Evolutionary conservation across 495 filamentous ascomycete genomes (phyloP).

Genomic region (Aspergillus steynii): DNA sequence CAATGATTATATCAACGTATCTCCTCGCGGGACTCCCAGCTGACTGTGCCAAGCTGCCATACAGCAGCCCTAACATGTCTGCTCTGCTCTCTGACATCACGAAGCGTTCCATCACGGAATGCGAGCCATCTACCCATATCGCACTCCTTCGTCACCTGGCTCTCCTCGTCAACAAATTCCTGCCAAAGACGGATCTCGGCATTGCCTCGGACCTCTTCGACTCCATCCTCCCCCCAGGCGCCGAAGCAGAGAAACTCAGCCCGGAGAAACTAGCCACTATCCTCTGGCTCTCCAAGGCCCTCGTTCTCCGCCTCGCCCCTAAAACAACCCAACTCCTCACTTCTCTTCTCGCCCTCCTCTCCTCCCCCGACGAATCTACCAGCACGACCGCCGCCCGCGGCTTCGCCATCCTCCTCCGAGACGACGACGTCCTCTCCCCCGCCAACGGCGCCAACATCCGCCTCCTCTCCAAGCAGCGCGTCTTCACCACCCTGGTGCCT

Average conservation of each 20-base stretch:
- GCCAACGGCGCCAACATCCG: slow-evolving; percentile 65
- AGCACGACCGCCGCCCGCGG: slow-evolving; percentile 55
- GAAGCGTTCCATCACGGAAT: slow-evolving; percentile 32
- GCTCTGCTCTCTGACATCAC: slow-evolving; percentile 44
- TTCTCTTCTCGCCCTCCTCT: slow-evolving; percentile 57
- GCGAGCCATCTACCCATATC: slow-evolving; percentile 44
- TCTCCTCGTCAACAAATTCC: slow-evolving; percentile 67
- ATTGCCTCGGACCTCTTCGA: slow-evolving; percentile 34
- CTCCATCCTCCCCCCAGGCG: slow-evolving; percentile 32
- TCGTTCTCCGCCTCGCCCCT: slow-evolving; percentile 50
- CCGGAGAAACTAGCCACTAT: slow-evolving; percentile 39
- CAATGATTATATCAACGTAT: slow-evolving; percentile 62
- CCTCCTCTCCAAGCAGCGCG: slow-evolving; percentile 63
- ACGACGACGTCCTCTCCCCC: slow-evolving; percentile 65
- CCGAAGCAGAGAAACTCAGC: slow-evolving; percentile 19
- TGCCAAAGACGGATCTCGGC: slow-evolving; percentile 46
- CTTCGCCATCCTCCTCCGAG: slow-evolving; percentile 61
- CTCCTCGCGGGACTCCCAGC: slow-evolving; percentile 59
- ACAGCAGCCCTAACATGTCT: slow-evolving; percentile 35
- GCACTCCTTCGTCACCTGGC: slow-evolving; percentile 61
- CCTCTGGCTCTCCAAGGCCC: slow-evolving; percentile 58
- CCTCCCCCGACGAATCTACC: slow-evolving; percentile 36
- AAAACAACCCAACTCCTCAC: slow-evolving; percentile 49
- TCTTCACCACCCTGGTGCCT: slow-evolving; percentile 63
- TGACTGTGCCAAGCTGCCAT: slow-evolving; percentile 34